Evolutionary conservation across 306 rosid species (phyloP), one percentile per base, ranked within the genome.

Genomic region (Echinosophora koreensis): DNA sequence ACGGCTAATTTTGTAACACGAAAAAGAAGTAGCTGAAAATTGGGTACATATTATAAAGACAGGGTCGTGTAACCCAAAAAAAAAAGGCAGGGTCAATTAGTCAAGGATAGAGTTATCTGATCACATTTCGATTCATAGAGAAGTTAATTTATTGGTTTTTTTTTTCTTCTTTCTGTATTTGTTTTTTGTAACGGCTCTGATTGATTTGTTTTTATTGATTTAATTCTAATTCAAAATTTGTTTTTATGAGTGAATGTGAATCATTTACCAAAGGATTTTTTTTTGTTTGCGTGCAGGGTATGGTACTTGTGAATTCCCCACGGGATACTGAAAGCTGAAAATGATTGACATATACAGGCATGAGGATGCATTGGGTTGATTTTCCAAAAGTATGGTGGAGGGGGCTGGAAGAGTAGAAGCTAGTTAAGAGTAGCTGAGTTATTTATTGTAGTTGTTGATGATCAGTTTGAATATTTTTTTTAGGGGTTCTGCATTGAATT

Each of bases 231-330:
- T 55, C 0, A 35, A 34, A 46, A 15, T 47, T 10, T 63, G 14
- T 5, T 12, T 52, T 18, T 9, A 34, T 52, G 35, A 22, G 12
- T 14, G 14, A 50, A 50, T 12, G 12, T 14, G 14, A 50, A 50
- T 12, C 5, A 6, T 67, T 28, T 50, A 37, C 2, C 51, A 0
- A 18, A 58, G 10, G 8, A 2, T 15, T 17, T 38, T 68, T 34
- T 8, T 54, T 28, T 39, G 15, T 46, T 59, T 22, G 22, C 1
- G 8, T 85, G 88, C 94, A 96, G 99, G 57, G 86, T 96, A 60
- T 76, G 99, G 99, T 15, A 86, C 5, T 14, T 96, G 99, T 76
- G 98, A 92, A 50, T 82, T 85, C 28, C 91, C 97, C 1, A 86
- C 96, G 17, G 94, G 92, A 50, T 87, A 85, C 49, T 77, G 66